phyloP scores from a whole-genome alignment of 192 early-diverging fungal genomes.

The Podila minutissima region DNA sequence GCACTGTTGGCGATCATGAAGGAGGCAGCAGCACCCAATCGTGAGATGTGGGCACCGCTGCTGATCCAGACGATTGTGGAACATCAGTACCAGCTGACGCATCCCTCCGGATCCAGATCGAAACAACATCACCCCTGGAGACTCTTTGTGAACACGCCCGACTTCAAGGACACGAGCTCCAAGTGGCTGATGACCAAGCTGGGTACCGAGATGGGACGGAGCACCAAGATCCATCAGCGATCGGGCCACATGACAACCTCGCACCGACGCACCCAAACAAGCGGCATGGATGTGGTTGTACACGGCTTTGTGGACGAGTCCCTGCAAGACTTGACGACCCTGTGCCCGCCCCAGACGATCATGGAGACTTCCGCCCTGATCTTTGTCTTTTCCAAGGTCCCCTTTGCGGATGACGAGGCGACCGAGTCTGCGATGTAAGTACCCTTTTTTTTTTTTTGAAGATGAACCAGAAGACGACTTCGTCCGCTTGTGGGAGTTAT shows the following conservation, averaged over 20 bases:
- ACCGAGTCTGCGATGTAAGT: constrained; percentile 30
- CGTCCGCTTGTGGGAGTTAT: neutral
- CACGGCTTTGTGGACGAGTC: constrained; percentile 29
- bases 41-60: constrained; percentile 34
- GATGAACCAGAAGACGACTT: no score
- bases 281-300: constrained; percentile 27
- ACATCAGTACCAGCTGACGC: constrained; percentile 3
- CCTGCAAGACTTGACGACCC: constrained; percentile 15
- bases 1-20: constrained; percentile 26
- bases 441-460: neutral
- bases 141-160: constrained; percentile 30
- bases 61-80: constrained; percentile 25
- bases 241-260: constrained; percentile 32
- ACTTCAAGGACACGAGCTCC: constrained; percentile 24
- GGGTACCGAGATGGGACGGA: constrained; percentile 28
- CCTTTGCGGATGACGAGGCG: constrained; percentile 9
- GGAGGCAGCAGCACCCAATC: constrained; percentile 23
- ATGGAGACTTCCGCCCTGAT: constrained; percentile 38
- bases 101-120: neutral
- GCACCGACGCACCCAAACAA: constrained; percentile 8
- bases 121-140: constrained; percentile 20
- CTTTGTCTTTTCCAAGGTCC: constrained; percentile 37
- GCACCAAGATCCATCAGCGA: constrained; percentile 21
- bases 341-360: constrained; percentile 22
- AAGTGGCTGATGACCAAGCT: constrained; percentile 45